phyloP scores from a whole-genome alignment of 176 grass and related monocot genomes.

The Urochloa ruziziensis region DNA sequence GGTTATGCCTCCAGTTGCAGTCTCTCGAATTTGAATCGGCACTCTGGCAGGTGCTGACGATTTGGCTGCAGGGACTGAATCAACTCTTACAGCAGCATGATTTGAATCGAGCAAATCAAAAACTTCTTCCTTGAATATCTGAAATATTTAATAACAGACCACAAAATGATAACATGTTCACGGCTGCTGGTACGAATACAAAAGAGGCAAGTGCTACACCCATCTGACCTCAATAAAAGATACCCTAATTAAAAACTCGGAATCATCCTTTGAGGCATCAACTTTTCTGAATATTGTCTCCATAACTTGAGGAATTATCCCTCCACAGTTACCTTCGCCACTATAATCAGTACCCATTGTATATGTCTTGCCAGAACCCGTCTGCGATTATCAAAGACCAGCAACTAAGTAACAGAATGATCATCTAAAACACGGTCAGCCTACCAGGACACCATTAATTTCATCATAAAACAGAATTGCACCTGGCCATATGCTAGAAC shows the following conservation, averaged over 20 bases:
- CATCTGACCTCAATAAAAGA: conserved; percentile 92
- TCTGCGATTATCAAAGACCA: conserved; percentile 53
- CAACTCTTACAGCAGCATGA: conserved; percentile 49
- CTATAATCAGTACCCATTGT: conserved; percentile 95
- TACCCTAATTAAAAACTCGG: conserved; percentile 82
- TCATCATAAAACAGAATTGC: conserved; percentile 1
- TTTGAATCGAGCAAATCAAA: conserved; percentile 81
- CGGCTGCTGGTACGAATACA: background rate
- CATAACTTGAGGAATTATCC: conserved; percentile 98
- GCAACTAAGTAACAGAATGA: conserved; percentile 12
- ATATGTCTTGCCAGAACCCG: conserved; percentile 95
- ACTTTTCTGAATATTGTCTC: conserved; percentile 86
- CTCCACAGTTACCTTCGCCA: conserved; percentile 57
- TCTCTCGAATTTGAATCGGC: conserved; percentile 98
- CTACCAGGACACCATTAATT: background rate
- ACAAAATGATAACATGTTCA: conserved; percentile 15
- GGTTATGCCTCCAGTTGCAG: conserved; percentile 71
- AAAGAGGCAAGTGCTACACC: background rate
- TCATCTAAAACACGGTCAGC: conserved; percentile 17
- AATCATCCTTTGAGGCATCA: conserved; percentile 47
- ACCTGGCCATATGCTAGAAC: conserved; percentile 98
- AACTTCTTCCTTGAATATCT: conserved; percentile 99
- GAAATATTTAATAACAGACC: conserved; percentile 29
- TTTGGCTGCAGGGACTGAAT: conserved; percentile 48
- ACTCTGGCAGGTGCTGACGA: conserved; percentile 51